Base-by-base conservation (phyloP, 2,329 filamentous ascomycete genomes). In the Trichoderma semiorbis region DNA sequence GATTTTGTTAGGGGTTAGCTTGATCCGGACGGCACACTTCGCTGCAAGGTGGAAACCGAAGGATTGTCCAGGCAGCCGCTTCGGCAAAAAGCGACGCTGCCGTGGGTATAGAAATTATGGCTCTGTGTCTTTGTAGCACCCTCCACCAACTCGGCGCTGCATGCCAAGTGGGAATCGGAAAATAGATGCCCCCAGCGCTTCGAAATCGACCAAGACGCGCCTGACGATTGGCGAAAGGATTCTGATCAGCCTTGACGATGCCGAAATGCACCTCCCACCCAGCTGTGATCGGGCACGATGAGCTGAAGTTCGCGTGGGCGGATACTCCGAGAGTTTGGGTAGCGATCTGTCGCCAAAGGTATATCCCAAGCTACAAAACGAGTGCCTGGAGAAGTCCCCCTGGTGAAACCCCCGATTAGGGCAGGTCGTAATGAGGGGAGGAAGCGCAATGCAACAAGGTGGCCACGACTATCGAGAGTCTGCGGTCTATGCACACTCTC, bases 371-470 rank as follows among this genome's bases (percentile, higher is more conserved):
- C 30, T 67, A 55, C 30, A 65, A 43, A 50, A 50, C 32, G 24
- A 34, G 32, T 10, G 57, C 43, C 64, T 55, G 47, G 26, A 55
- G 34, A 43, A 18, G 7, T 16, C 57, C 63, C 63, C 64, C 43
- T 72, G 53, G 65, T 26, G 24, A 64, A 47, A 36, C 21, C 47
- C 43, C 70, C 43, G 55, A 28, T 68, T 69, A 58, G 57, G 70
- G 70, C 70, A 72, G 70, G 70, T 69, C 21, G 70, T 24, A 68
- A 18, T 26, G 32, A 43, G 24, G n/a, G 30, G 55, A 50, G 62
- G 55, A 14, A 26, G 50, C 30, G 28, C 63, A 30, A 43, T 63
- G 70, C 43, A 58, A 34, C 14, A 24, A 55, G 36, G 67, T 28
- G 67, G 43, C 21, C 30, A 62, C 57, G 39, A 36, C n/a, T 53